A percentile compares a stretch with the other conserved stretches of the same genome.
These are phyloP conservation scores for Penicillium sp. DNA, from an alignment of 2,329 filamentous ascomycete genomes.

Conservation along the genomic window DNA sequence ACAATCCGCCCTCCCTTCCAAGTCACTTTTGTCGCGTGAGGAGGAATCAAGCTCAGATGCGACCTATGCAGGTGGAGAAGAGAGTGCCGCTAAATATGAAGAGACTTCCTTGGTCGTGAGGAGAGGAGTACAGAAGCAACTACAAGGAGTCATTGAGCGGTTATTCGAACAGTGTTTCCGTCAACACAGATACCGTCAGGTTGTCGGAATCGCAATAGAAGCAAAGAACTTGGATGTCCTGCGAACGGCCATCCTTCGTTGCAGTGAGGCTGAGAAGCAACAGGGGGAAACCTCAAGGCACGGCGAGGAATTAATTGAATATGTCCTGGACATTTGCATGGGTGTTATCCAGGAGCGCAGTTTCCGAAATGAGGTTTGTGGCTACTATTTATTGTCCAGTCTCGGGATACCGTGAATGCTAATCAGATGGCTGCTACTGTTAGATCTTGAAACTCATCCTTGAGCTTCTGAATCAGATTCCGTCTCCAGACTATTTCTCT, in stretches of 20 bases:
- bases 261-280: conserved; percentile 78
- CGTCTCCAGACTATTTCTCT: conserved; percentile 92
- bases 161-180: conserved; percentile 87
- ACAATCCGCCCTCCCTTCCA: conserved; percentile 86
- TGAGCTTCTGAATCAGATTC: conserved; percentile 90
- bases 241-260: conserved; percentile 78
- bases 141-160: conserved; percentile 79
- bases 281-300: conserved; percentile 53
- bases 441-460: conserved; percentile 86
- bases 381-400: neutral
- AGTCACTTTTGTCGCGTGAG: conserved; percentile 85
- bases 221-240: conserved; percentile 88
- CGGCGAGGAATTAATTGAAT: conserved; percentile 93
- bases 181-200: conserved; percentile 85
- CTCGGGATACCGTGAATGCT: neutral
- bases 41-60: conserved; percentile 60
- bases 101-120: conserved; percentile 64
- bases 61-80: conserved; percentile 53
- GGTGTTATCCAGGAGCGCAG: conserved; percentile 91
- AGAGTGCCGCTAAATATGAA: conserved; percentile 51
- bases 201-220: conserved; percentile 94
- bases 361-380: conserved; percentile 64
- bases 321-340: conserved; percentile 94
- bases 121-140: conserved; percentile 69
- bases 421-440: neutral